Evolutionary conservation across 352 stramenopile genomes (phyloP), one percentile per base, ranked within the genome.

Genomic region (Peronospora tabacina): DNA sequence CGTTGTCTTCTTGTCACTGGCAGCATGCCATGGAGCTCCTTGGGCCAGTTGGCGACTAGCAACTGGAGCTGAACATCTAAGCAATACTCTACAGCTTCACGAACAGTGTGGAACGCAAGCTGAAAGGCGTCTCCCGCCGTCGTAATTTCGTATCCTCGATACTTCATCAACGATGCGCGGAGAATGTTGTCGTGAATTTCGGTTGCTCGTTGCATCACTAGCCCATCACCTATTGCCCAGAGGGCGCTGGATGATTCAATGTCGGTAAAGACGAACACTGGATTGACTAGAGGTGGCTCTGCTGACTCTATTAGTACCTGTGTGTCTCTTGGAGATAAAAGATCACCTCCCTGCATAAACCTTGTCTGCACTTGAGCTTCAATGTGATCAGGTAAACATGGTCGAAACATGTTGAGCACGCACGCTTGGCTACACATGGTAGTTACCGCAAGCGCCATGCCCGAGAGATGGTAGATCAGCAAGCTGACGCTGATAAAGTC

Each of bases 261-360:
- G 47, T 85, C 73, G 0, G 73, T 85, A 48, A 80, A 81, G 2
- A 85, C 71, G 46, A 85, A 85, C n/a, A 82, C 71, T 16, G 71
- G 70, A 36, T 75, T 75, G 11, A 73, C 66, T 1, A 68, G 39
- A 5, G 68, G 68, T 5, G 68, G 62, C 40, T 77, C 68, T 7
- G 61, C 61, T 20, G 61, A 70, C 29, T 68, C 66, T 46, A 72
- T 64, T 5, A 69, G 50, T 0, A 70, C 51, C 37, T 68, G 63
- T 17, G 63, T 69, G 33, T 75, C 66, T 38, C 63, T 50, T 3
- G 66, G 66, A 2, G 66, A 69, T 34, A 70, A 45, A 2, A 70
- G 46, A 46, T 75, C 63, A 11, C 63, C 63, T 46, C 63, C 55
- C 48, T 75, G 63, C 46, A 72, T 58, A 38, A 75, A 61, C 29